Base-by-base conservation (phyloP, 345 rosid species). In the Psidium guajava region DNA sequence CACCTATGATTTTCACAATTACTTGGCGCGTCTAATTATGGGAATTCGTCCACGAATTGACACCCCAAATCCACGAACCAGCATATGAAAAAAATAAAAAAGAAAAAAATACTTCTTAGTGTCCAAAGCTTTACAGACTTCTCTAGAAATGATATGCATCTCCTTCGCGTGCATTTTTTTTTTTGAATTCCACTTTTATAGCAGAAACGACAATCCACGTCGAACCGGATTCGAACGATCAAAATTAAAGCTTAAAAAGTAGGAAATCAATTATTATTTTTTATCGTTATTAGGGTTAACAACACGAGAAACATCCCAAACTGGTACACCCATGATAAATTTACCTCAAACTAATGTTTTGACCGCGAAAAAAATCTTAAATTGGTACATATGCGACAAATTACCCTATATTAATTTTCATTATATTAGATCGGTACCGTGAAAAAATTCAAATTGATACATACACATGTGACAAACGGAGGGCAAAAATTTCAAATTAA, bases 181-280 rank as follows among this genome's bases (percentile, higher is more conserved):
- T 36, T 36, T 36, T 69, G 4, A 4, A 18, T 36, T 32, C 9
- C 20, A 69, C 8, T 7, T 8, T 18, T 2, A 9, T 4, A 0
- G 13, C 1, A 0, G 6, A 8, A 69, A 16, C 0, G 24, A 8
- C 12, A 1, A 18, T 8, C 5, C 1, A 15, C 28, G 28, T 28
- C 1, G 75, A 16, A 64, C 1, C 77, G 1, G 18, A 69, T 1
- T 36, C 13, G 22, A 69, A 69, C 0, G 13, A 36, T 21, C 21
- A 36, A 4, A 36, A 32, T 36, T 18, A 4, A 36, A 69, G 3
- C 0, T 16, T 4, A 4, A 8, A 32, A 69, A 32, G n/a, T 1
- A 64, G 47, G 24, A 32, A 36, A 69, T 18, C 5, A n/a, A 3
- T 59, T 58, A 0, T 25, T 27, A 5, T 58, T 49, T 6, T 10